Conservation (phyloP, 1,139 yeast species). For the Protomyces macrosporus region DNA sequence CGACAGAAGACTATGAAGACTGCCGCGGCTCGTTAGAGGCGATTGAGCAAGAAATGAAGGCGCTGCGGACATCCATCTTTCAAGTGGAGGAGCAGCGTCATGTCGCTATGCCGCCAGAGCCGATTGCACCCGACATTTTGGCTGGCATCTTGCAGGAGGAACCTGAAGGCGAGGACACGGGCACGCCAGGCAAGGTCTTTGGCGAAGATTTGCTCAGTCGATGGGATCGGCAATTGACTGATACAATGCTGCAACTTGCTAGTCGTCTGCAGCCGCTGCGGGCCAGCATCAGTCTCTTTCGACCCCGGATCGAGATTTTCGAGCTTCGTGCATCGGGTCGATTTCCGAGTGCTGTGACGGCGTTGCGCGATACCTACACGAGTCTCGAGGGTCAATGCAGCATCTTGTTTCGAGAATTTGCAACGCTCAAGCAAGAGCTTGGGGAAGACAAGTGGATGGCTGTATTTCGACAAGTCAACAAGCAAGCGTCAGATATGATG, state of each 20-base stretch:
- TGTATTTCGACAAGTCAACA: conserved; percentile 18
- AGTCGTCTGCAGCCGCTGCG: conserved; percentile 11
- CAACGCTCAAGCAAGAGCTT: conserved; percentile 12
- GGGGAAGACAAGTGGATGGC: conserved; percentile 23
- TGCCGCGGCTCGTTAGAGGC: conserved; percentile 14
- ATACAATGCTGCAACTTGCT: conserved; percentile 6
- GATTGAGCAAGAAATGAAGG: conserved; percentile 7
- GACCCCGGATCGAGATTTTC: conserved; percentile 11
- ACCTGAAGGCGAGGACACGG: conserved; percentile 25
- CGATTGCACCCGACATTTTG: conserved; percentile 12
- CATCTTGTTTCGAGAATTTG: background rate
- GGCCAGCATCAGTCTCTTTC: conserved; percentile 12
- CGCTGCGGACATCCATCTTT: conserved; percentile 5
- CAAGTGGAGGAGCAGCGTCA: conserved; percentile 19
- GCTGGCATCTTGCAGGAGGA: conserved; percentile 11
- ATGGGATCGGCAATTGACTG: conserved; percentile 19
- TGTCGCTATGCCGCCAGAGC: background rate
- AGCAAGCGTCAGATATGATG: conserved; percentile 23
- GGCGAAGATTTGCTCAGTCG: conserved; percentile 8
- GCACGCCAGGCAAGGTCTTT: conserved; percentile 20
- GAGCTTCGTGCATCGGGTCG: conserved; percentile 1
- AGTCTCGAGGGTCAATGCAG: background rate
- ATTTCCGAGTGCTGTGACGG: conserved; percentile 12
- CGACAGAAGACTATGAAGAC: conserved; percentile 13
- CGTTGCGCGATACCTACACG: background rate